These are phyloP conservation scores for Thraustochytrium sp. DNA, from an alignment of 352 stramenopile species.

Conservation along the genomic window DNA sequence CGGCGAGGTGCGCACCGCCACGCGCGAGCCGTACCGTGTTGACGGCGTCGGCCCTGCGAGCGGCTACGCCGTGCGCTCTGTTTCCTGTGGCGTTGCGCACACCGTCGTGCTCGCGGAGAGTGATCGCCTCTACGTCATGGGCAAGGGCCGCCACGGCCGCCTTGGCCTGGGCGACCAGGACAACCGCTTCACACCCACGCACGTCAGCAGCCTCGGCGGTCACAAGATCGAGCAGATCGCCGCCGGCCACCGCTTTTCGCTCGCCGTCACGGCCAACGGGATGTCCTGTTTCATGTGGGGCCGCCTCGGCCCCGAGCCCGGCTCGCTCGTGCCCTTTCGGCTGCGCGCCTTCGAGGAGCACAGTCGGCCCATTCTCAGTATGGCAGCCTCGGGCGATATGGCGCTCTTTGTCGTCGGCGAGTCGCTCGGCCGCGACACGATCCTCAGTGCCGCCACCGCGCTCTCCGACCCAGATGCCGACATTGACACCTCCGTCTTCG, in stretches of 20 bases:
- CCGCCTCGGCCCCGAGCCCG: not conserved
- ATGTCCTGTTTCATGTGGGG: conserved; percentile 20
- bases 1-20: not conserved
- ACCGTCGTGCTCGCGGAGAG: not conserved
- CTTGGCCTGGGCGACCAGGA: not conserved
- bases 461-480: not conserved
- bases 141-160: not conserved
- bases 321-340: not conserved
- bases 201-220: not conserved
- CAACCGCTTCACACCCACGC: not conserved
- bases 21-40: not conserved
- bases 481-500: conserved; percentile 1
- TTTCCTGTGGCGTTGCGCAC: not conserved
- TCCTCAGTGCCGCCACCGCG: not conserved
- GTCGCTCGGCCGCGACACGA: not conserved
- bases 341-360: not conserved
- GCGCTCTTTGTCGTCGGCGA: not conserved
- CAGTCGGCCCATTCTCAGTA: not conserved
- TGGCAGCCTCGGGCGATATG: not conserved
- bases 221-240: not conserved
- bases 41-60: not conserved
- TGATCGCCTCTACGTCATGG: not conserved
- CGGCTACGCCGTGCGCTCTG: not conserved
- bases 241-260: not conserved
- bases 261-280: not conserved